phyloP scores from a whole-genome alignment of 371 early-diverging fungal species.

The Mortierella sp. region DNA sequence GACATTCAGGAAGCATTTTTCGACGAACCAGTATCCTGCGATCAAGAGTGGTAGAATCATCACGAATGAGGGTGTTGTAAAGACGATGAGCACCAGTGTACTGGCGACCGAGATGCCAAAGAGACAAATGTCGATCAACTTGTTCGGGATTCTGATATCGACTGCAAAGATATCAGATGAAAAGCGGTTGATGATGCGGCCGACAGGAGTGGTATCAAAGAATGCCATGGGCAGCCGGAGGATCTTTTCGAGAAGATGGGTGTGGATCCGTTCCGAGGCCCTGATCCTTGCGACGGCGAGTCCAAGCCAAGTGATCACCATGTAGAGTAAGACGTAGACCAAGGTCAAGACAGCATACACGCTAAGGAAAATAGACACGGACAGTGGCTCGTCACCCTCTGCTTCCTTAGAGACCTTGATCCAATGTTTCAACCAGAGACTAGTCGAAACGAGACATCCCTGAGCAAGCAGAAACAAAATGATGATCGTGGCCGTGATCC shows the following conservation, averaged over 20 bases:
- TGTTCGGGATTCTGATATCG: slow-evolving; percentile 3
- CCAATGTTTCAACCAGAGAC: slow-evolving; percentile 81
- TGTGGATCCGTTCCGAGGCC: slow-evolving; percentile 13
- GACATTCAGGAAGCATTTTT: slow-evolving; percentile 75
- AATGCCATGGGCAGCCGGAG: slow-evolving; percentile 22
- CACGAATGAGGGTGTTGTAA: slow-evolving; percentile 69
- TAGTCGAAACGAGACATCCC: slow-evolving; percentile 9
- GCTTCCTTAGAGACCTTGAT: slow-evolving; percentile 56
- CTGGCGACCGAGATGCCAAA: slow-evolving; percentile 15
- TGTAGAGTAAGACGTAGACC: slow-evolving; percentile 29
- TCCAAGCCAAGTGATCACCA: slow-evolving; percentile 2
- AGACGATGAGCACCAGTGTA: slow-evolving; percentile 66
- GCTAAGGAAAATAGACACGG: slow-evolving; percentile 70
- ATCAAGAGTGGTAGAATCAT: slow-evolving; percentile 12
- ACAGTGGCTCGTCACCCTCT: neutral
- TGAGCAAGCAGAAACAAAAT: slow-evolving; percentile 12
- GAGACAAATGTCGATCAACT: neutral
- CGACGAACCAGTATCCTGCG: slow-evolving; percentile 70
- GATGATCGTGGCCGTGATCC: neutral
- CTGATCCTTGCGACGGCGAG: slow-evolving; percentile 7
- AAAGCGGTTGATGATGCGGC: slow-evolving; percentile 19
- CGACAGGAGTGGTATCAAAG: slow-evolving; percentile 32
- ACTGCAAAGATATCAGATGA: slow-evolving; percentile 16
- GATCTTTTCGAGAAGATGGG: neutral
- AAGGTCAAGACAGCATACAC: slow-evolving; percentile 84